Base-by-base conservation (phyloP, 495 filamentous ascomycete species). In the Stereocaulon alpinum region DNA sequence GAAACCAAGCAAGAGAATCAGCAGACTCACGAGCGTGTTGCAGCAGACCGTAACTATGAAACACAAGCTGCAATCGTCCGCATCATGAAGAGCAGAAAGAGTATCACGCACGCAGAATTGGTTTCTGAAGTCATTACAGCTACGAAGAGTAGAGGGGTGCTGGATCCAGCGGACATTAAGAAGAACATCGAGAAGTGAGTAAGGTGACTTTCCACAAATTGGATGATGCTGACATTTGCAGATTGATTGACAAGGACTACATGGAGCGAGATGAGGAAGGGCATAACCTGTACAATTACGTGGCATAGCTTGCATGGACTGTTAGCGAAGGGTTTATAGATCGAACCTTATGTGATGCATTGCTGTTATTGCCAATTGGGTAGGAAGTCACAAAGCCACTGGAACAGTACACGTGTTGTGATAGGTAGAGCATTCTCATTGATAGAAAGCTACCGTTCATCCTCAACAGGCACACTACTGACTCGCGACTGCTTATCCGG, bases 51-150 rank as follows among this genome's bases (percentile, higher is more conserved):
- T 27, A 88, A 95, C 66, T 95, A 89, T 63, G 93, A 99, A 76
- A 95, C 89, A 0, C 94, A 99, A 70, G 94, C 93, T 15, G 94
- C 94, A 1, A 92, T 99, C 62, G 93, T 96, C 61, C 77, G 93
- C 15, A 95, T 99, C 64, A 90, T 99, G 90, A 99, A 99, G 85
- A 85, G 83, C 63, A 74, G 88, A 62, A 94, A 96, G 79, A 81
- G 69, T n/a, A 89, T 97, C 71, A 81, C 76, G 27, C 91, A 96
- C 69, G 68, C 77, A 37, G 87, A 93, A 69, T 72, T 99, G 29
- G 85, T 97, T 12, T 78, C 81, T 12, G 87, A 95, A 73, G 88
- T 92, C 3, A 95, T 97, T 67, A 86, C 84, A 61, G 88, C 89
- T 64, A 97, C 93, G 17, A 89, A 82, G 74, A 85, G 75, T 44